Percentiles rank a stretch among this genome's conserved stretches.
Conservation (phyloP, 306 rosid species). For the Dicorynia guianensis region DNA sequence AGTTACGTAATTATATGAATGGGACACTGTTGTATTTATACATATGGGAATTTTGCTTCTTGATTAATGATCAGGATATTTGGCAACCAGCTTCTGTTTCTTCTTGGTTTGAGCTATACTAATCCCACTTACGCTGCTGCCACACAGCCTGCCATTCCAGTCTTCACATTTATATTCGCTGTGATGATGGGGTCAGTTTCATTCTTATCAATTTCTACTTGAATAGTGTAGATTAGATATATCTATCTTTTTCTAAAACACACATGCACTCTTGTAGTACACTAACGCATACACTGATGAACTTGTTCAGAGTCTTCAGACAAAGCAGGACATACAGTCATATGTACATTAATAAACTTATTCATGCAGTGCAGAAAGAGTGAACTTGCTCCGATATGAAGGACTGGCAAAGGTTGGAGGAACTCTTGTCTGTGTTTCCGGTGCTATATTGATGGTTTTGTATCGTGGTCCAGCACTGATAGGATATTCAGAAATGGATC, state of each 20-base stretch:
- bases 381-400: constrained; percentile 78
- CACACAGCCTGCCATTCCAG: constrained; percentile 92
- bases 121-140: constrained; percentile 98
- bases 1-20: constrained; percentile 14
- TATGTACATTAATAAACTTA: constrained; percentile 45
- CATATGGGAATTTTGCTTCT: constrained; percentile 35
- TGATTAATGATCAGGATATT: constrained; percentile 69
- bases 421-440: constrained; percentile 74
- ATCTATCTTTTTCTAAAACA: constrained; percentile 25
- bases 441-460: constrained; percentile 85
- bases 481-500: constrained; percentile 68
- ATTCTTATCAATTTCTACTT: constrained; percentile 23
- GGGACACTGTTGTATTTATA: constrained; percentile 32
- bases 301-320: constrained; percentile 26
- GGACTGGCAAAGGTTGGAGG: constrained; percentile 95
- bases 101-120: constrained; percentile 95
- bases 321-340: constrained; percentile 18
- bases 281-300: constrained; percentile 9
- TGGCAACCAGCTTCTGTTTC: constrained; percentile 98
- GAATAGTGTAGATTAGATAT: background rate
- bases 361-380: constrained; percentile 96
- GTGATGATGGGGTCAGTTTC: constrained; percentile 91
- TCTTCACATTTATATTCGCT: constrained; percentile 87
- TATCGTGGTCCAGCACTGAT: constrained; percentile 85
- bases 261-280: constrained; percentile 4